Base-by-base conservation (phyloP, 352 stramenopile species). In the Thalassiosira ordinaria region DNA sequence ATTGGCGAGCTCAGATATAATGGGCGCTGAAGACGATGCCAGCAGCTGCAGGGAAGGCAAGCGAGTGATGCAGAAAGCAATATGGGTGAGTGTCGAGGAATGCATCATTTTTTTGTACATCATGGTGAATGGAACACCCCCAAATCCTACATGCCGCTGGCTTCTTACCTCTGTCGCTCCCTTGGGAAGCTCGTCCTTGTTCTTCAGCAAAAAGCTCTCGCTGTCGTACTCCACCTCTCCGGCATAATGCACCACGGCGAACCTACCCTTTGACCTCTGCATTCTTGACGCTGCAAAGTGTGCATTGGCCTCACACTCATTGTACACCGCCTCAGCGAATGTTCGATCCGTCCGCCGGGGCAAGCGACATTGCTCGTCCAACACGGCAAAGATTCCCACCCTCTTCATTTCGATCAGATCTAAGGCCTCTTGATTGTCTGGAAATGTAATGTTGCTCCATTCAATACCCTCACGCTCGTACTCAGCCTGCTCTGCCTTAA, bases 381-480 rank as follows among this genome's bases (percentile, higher is more conserved):
- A 84, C 26, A 99, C 82, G 26, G 82, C 80, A 14, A 95, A 49
- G 41, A 95, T 91, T 39, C 86, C 86, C 37, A 79, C 84, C 35
- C 90, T 76, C 53, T 92, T 92, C 53, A 86, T 83, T 68, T 98
- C 96, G 68, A 99, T 98, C 22, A 99, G 90, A 60, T 98, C 96
- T 9, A 99, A 90, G 70, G 98, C 98, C 73, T 98, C 97, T 74
- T 98, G 96, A 90, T 99, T 99, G 77, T 99, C 97, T 44, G 97
- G 96, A 80, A 98, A 99, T 71, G 97, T 91, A 75, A 99, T 99
- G 86, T 98, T 98, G 71, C 97, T 96, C 97, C 96, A 99, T 75
- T 97, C 91, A 72, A 99, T 97, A 0, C 96, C 96, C 91, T 99
- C 97, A 9, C 94, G 90, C 66, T 98, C 93, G 86, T 99, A 99